Percentiles rank a stretch among this genome's conserved stretches.
Conservation (phyloP, 2,329 filamentous ascomycete genomes). For the Scedosporium dehoogii region DNA sequence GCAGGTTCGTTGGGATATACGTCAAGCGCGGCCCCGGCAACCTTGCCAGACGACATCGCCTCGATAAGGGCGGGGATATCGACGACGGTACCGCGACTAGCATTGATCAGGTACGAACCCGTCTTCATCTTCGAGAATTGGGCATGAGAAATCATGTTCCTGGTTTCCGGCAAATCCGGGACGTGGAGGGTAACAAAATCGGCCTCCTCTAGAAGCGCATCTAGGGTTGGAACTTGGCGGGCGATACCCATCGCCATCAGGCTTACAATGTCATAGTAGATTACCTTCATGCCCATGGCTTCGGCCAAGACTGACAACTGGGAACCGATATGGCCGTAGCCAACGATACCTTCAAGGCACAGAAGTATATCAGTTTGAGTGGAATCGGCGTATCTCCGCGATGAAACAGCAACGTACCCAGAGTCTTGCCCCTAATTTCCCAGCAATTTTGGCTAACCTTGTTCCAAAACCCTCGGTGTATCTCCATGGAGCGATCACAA, state of each 20-base stretch:
- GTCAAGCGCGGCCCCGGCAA: slow-evolving; percentile 91
- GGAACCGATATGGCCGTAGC: slow-evolving; percentile 94
- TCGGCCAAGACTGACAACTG: slow-evolving; percentile 93
- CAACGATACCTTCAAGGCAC: slow-evolving; percentile 62
- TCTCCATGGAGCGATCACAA: slow-evolving; percentile 83
- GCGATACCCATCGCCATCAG: slow-evolving; percentile 90
- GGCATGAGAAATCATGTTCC: slow-evolving; percentile 73
- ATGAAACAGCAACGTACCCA: slow-evolving; percentile 44
- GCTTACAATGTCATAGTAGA: slow-evolving; percentile 92
- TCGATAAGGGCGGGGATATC: slow-evolving; percentile 88
- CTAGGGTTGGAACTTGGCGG: slow-evolving; percentile 68
- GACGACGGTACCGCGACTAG: slow-evolving; percentile 85
- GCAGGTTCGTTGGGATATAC: slow-evolving; percentile 92
- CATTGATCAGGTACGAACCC: slow-evolving; percentile 92
- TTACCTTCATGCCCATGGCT: slow-evolving; percentile 95
- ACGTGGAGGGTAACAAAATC: slow-evolving; percentile 96
- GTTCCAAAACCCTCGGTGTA: slow-evolving; percentile 94
- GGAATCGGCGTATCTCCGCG: background rate
- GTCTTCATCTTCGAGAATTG: slow-evolving; percentile 85
- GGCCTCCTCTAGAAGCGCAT: slow-evolving; percentile 64
- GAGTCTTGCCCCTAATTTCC: slow-evolving; percentile 95
- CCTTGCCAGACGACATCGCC: slow-evolving; percentile 73
- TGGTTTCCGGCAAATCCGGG: slow-evolving; percentile 85
- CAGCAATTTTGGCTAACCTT: slow-evolving; percentile 95
- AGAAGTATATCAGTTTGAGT: background rate